These are phyloP conservation scores for Dovyalis caffra DNA, from an alignment of 345 rosid species.

Conservation along the genomic window DNA sequence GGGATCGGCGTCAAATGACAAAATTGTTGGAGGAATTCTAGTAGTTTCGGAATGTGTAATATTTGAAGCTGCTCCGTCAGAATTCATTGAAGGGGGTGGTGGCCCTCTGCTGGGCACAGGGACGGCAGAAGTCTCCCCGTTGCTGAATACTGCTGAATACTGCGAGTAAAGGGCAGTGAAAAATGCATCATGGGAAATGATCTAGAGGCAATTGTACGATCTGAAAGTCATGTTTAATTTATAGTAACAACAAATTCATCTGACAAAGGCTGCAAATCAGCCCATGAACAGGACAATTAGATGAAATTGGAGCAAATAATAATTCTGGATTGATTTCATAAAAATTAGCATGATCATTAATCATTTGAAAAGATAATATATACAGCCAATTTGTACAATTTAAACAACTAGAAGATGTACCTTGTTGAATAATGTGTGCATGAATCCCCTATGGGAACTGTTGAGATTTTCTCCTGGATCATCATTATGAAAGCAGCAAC, in stretches of 20 bases:
- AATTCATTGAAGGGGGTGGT: neutral
- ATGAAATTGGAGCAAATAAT: too few species aligned
- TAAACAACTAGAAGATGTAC: neutral
- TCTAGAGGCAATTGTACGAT: too few species aligned
- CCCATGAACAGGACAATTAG: too few species aligned
- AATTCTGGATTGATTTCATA: too few species aligned
- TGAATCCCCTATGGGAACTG: neutral
- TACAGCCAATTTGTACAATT: too few species aligned
- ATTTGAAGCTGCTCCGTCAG: neutral
- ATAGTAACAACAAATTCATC: too few species aligned
- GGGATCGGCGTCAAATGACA: too few species aligned
- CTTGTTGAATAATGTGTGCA: slow-evolving; percentile 1
- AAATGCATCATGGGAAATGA: neutral
- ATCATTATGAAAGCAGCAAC: slow-evolving; percentile 11
- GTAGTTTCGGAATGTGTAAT: neutral
- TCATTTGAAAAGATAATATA: too few species aligned
- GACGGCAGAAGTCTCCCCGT: neutral
- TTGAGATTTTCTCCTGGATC: slow-evolving; percentile 15
- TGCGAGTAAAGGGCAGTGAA: neutral
- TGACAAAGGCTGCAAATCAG: too few species aligned
- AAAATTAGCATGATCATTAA: too few species aligned
- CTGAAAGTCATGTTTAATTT: too few species aligned
- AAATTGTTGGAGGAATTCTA: too few species aligned
- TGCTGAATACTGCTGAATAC: slow-evolving; percentile 4
- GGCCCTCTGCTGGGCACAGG: neutral